phyloP scores from a whole-genome alignment of 1,284 basidiomycete genomes.

The Leccinum laetum region DNA sequence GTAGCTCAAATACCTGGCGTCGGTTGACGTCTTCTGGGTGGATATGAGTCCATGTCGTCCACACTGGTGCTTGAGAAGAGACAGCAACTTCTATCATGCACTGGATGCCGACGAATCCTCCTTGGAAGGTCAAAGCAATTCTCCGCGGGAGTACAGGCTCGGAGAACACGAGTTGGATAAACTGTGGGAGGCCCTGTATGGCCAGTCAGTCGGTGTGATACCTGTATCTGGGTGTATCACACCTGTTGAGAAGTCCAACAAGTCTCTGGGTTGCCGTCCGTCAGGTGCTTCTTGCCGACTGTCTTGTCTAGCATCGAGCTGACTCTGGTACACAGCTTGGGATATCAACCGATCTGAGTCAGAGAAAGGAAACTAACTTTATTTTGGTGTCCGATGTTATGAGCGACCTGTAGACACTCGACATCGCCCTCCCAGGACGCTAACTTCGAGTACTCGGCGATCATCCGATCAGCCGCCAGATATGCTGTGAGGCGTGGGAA shows the following conservation, averaged over 20 bases:
- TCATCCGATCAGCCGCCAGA: neutral
- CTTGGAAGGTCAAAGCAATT: constrained; percentile 75
- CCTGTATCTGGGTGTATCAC: constrained; percentile 9
- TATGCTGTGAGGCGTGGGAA: neutral
- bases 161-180: constrained; percentile 62
- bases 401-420: constrained; percentile 18
- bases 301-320: constrained; percentile 84
- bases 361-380: constrained; percentile 39
- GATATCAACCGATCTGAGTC: constrained; percentile 7
- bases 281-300: constrained; percentile 67
- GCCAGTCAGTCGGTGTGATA: constrained; percentile 10
- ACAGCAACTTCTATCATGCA: constrained; percentile 50
- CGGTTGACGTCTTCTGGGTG: constrained; percentile 80
- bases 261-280: constrained; percentile 73
- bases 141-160: constrained; percentile 51
- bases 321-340: constrained; percentile 48
- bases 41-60: constrained; percentile 51
- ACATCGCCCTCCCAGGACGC: constrained; percentile 13
- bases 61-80: constrained; percentile 32
- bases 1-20: constrained; percentile 61
- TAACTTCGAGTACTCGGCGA: neutral
- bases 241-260: constrained; percentile 86
- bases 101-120: constrained; percentile 74
- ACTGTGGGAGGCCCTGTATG: constrained; percentile 70
- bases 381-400: constrained; percentile 43